A percentile compares a stretch with the other conserved stretches of the same genome.
Evolutionary conservation across 352 stramenopile species (phyloP).

Genomic region (Phytophthora meadii): DNA sequence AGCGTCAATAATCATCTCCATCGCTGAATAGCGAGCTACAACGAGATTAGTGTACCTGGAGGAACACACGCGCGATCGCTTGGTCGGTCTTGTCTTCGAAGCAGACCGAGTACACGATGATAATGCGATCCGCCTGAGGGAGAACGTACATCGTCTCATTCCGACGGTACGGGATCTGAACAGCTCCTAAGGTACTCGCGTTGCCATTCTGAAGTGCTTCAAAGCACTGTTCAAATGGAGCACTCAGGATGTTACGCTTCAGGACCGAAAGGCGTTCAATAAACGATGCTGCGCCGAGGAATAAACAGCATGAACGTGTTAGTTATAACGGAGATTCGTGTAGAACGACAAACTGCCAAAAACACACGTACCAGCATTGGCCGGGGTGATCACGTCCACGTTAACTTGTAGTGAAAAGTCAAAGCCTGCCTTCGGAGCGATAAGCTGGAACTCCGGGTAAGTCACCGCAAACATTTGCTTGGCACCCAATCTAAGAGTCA

Average conservation of each 20-base stretch:
- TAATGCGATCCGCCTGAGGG: slow-evolving; percentile 88
- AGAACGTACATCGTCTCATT: slow-evolving; percentile 89
- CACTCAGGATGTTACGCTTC: slow-evolving; percentile 85
- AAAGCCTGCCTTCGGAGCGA: slow-evolving; percentile 76
- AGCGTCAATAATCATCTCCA: too few species aligned
- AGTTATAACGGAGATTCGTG: neutral
- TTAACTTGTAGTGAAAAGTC: slow-evolving; percentile 83
- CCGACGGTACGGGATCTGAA: slow-evolving; percentile 88
- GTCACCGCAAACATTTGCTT: slow-evolving; percentile 73
- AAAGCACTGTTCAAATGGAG: slow-evolving; percentile 87
- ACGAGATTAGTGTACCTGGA: slow-evolving; percentile 64
- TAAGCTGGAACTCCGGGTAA: slow-evolving; percentile 79
- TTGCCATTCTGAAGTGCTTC: slow-evolving; percentile 75
- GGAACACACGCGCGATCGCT: slow-evolving; percentile 91
- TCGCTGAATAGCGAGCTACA: too few species aligned
- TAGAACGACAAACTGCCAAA: neutral
- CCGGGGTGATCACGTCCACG: slow-evolving; percentile 76
- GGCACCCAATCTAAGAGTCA: slow-evolving; percentile 56
- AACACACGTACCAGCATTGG: slow-evolving; percentile 58
- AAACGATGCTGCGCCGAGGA: slow-evolving; percentile 60
- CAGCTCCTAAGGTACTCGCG: slow-evolving; percentile 55
- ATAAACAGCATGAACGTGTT: neutral
- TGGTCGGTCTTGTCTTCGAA: slow-evolving; percentile 95
- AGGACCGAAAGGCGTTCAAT: slow-evolving; percentile 76
- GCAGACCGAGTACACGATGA: slow-evolving; percentile 93